Percentiles rank a stretch among this genome's conserved stretches.
Evolutionary conservation across 306 rosid species (phyloP).

Genomic region (Quercus aquifolioides): DNA sequence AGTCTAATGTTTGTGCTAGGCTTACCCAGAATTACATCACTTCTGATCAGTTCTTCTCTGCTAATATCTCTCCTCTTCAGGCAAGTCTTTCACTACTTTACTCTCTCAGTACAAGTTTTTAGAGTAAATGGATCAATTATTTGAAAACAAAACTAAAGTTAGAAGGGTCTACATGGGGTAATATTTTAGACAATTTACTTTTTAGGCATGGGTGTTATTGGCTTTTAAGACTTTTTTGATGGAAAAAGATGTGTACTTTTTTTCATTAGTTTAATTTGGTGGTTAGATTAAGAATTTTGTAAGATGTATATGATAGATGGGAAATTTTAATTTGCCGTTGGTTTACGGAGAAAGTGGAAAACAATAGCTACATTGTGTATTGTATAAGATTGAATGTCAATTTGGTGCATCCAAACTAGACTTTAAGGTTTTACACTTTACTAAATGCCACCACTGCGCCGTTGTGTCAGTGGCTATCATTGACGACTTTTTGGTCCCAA

Average conservation of each 20-base stretch:
- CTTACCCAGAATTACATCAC: conserved; percentile 48
- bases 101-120: too few species aligned
- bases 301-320: background rate
- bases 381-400: background rate
- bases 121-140: too few species aligned
- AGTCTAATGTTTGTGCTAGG: conserved; percentile 51
- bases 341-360: too few species aligned
- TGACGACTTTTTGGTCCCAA: background rate
- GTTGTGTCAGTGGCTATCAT: background rate
- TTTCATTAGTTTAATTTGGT: background rate
- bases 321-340: too few species aligned
- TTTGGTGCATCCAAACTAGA: background rate
- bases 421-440: background rate
- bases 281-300: background rate
- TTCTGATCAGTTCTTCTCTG: conserved; percentile 59
- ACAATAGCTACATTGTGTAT: background rate
- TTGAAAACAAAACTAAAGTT: too few species aligned
- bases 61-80: conserved; percentile 80
- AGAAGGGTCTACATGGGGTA: too few species aligned
- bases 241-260: background rate
- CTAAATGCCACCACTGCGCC: background rate
- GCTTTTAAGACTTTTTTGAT: background rate
- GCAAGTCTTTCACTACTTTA: conserved; percentile 20
- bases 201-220: too few species aligned
- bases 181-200: too few species aligned